A percentile compares a stretch with the other conserved stretches of the same genome.
phyloP scores from a whole-genome alignment of 1,284 basidiomycete species.

The Papiliotrema laurentii region DNA sequence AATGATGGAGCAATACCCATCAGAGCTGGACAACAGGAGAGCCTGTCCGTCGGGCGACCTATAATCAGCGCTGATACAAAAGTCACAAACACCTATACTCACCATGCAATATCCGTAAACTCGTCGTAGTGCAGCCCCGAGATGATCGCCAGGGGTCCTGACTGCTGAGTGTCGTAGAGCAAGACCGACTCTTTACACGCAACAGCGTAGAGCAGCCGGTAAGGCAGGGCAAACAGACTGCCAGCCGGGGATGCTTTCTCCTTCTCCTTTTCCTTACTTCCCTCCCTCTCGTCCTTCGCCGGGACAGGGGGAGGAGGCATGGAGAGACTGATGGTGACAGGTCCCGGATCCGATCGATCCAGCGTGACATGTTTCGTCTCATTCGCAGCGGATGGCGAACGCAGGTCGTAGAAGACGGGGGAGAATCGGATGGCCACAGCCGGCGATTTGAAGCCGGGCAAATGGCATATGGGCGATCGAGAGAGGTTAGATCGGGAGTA shows the following conservation, averaged over 20 bases:
- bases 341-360: conserved; percentile 59
- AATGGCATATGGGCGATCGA: conserved; percentile 82
- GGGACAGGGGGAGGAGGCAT: conserved; percentile 49
- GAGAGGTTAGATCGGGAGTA: conserved; percentile 93
- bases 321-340: conserved; percentile 39
- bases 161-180: conserved; percentile 96
- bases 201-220: conserved; percentile 92
- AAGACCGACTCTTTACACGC: conserved; percentile 94
- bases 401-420: conserved; percentile 84
- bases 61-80: conserved; percentile 1
- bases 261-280: conserved; percentile 3
- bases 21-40: conserved; percentile 83
- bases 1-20: conserved; percentile 95
- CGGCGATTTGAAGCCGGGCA: conserved; percentile 94
- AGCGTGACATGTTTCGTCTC: conserved; percentile 57
- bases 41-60: conserved; percentile 96
- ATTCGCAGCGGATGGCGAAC: conserved; percentile 54
- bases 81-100: conserved; percentile 39
- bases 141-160: conserved; percentile 84
- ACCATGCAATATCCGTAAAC: conserved; percentile 97
- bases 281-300: conserved; percentile 40
- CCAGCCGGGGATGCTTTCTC: conserved; percentile 20
- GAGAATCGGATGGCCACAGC: conserved; percentile 92
- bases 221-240: conserved; percentile 77
- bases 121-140: conserved; percentile 96